A percentile compares a stretch with the other conserved stretches of the same genome.
Evolutionary conservation across 2,329 filamentous ascomycete genomes (phyloP).

Genomic region (Fusarium concolor): DNA sequence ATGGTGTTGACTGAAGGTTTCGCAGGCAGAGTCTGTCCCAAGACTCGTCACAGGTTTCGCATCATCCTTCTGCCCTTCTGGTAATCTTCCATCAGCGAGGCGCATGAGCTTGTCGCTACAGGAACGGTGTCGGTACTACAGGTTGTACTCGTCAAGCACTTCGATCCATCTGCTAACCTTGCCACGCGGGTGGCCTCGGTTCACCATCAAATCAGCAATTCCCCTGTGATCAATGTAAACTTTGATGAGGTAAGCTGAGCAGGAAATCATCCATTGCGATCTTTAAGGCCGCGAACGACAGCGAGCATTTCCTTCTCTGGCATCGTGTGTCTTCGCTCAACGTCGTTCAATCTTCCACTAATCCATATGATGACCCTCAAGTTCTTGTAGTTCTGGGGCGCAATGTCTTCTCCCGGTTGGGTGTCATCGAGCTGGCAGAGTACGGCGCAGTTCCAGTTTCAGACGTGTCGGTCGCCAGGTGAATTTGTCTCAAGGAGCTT

Average conservation of each 20-base stretch:
- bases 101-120: background rate
- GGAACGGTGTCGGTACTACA: background rate
- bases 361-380: background rate
- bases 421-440: background rate
- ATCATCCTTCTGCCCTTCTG: background rate
- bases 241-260: background rate
- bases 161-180: background rate
- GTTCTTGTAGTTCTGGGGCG: background rate
- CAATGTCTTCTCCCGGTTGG: background rate
- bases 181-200: background rate
- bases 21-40: background rate
- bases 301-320: background rate
- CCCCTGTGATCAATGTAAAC: background rate
- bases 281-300: background rate
- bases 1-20: background rate
- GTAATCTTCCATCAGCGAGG: background rate
- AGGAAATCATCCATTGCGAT: background rate
- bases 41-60: background rate
- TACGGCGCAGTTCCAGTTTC: background rate
- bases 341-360: background rate
- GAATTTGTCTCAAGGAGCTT: background rate
- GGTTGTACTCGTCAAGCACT: background rate
- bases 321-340: background rate
- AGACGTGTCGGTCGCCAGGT: background rate
- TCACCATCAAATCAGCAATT: background rate